Base-by-base conservation (phyloP, 345 rosid species). In the Jatropha curcas region DNA sequence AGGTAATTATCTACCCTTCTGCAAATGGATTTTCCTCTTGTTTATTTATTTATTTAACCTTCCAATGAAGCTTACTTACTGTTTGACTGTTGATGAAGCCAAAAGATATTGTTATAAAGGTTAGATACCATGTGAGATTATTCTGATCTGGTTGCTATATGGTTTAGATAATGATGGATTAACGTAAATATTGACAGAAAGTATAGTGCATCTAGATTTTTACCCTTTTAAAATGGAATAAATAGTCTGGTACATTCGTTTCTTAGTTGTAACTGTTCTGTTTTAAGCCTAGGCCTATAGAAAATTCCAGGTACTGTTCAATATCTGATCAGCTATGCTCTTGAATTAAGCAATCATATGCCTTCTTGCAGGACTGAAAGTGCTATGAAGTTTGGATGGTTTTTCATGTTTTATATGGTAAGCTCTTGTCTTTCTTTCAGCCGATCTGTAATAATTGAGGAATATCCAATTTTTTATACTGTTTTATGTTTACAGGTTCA, bases 1-100 rank as follows among this genome's bases (percentile, higher is more conserved):
- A 88, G 97, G 98, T 95, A 73, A 62, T 59, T 61, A 28, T 11
- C 30, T 39, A 37, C 43, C 63, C 43, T 53, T n/a, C 13, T 22
- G 57, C 9, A 14, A 4, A 24, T 35, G 37, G 17, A 13, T 25
- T 1, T 72, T 27, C 55, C 37, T 65, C 13, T 22, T 24, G n/a
- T n/a, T n/a, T n/a, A n/a, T 41, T 41, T 41, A 7, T 37, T 52
- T 37, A 30, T 11, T 5, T 34, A 46, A 19, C 28, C 39, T 52
- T 67, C 25, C 43, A 50, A 17, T 25, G 62, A 12, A 27, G 33
- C 34, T 14, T 48, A 25, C n/a, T 19, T 9, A 24, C 65, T 60
- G 27, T 39, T 62, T 22, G 12, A 48, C 16, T 35, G 66, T 7
- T 25, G 24, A 27, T 27, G 34, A 55, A 25, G 72, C 27, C 52